Percentiles rank a stretch among this genome's conserved stretches.
phyloP scores from a whole-genome alignment of 345 rosid genomes.

The Populus nigra region DNA sequence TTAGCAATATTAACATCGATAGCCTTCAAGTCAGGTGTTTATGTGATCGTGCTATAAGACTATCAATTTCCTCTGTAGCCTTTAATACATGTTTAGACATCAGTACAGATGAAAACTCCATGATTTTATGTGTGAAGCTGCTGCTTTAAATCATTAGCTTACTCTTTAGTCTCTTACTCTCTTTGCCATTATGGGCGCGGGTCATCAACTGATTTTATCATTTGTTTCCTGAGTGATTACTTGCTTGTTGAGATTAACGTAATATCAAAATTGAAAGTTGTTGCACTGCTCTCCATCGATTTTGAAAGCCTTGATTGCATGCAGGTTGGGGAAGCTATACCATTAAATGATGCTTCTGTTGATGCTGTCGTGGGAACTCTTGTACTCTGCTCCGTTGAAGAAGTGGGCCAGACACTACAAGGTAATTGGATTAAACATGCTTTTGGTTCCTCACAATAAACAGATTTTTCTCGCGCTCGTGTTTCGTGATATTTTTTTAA shows the following conservation, averaged over 20 bases:
- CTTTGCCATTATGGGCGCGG: neutral
- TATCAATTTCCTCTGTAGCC: no score
- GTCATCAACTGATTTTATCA: neutral
- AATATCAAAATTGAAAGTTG: neutral
- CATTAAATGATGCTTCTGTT: slow-evolving; percentile 65
- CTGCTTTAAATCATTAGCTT: neutral
- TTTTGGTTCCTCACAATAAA: neutral
- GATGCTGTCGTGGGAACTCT: slow-evolving; percentile 88
- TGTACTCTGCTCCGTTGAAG: slow-evolving; percentile 73
- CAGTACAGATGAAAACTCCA: no score
- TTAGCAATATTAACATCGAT: no score
- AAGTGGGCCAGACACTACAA: slow-evolving; percentile 51
- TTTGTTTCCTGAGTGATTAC: neutral
- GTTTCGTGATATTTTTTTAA: no score
- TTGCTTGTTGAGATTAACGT: neutral
- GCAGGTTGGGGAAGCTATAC: slow-evolving; percentile 83
- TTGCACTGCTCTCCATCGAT: neutral
- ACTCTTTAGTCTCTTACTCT: neutral
- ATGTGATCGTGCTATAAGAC: neutral
- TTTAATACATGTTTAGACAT: no score
- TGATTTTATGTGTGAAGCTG: neutral
- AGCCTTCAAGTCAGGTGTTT: neutral
- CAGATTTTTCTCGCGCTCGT: neutral
- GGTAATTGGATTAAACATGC: slow-evolving; percentile 36
- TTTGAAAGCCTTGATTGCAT: slow-evolving; percentile 5